Evolutionary conservation across 2,329 filamentous ascomycete genomes (phyloP), one percentile per base, ranked within the genome.

Genomic region (Cadophora gregata): DNA sequence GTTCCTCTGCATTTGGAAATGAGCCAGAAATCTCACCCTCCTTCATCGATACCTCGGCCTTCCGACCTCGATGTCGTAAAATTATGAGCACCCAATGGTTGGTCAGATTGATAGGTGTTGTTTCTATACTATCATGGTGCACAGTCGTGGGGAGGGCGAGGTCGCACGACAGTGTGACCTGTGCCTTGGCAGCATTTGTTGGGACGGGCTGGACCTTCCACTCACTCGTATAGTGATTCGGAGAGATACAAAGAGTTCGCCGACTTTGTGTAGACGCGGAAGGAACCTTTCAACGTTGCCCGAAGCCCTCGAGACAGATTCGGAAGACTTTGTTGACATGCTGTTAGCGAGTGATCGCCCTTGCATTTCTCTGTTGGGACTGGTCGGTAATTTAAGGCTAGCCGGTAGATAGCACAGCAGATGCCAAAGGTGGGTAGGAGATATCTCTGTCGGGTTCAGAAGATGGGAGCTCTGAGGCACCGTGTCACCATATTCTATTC

Each of bases 71-170:
- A 56, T n/a, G n/a, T 21, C 29, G 55, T 42, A 36, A 21, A 9
- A 58, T 1, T 58, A 3, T 42, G 12, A 27, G 21, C n/a, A 42
- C 12, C n/a, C 31, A 58, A 47, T 36, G 12, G 6, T 25, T 58
- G 21, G 42, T 58, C 16, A 21, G 55, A 19, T 27, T 21, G 19
- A 56, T 56, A 29, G 7, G 24, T 42, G 33, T 25, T 58, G 31
- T 38, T 36, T n/a, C n/a, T n/a, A n/a, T n/a, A n/a, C n/a, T n/a
- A n/a, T n/a, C n/a, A 21, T 58, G 31, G n/a, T 42, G 19, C 21
- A 42, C 8, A 58, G 55, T 42, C 27, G 55, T 58, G 55, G 55
- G 55, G 50, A 47, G 12, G 55, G 55, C 33, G 50, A 47, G 12
- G 31, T 58, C 19, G 33, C 21, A 58, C 55, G 7, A 19, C 33